A percentile compares a stretch with the other conserved stretches of the same genome.
Evolutionary conservation across 2,329 filamentous ascomycete species (phyloP).

Genomic region (Diaporthe citrichinensis): DNA sequence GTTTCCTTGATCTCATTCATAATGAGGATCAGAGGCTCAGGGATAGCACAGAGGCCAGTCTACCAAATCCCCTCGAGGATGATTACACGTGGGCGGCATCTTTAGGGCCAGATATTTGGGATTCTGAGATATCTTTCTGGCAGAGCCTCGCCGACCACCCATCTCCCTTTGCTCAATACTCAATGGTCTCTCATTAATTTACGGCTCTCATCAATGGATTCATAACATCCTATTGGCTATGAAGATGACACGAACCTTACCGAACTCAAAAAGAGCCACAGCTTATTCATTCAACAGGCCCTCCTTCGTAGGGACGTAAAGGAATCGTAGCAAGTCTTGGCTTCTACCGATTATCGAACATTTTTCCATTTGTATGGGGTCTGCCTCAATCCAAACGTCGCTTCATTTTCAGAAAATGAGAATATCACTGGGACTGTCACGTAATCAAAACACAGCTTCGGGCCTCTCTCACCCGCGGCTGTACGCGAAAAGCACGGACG

Average conservation of each 20-base stretch:
- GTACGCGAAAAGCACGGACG: background rate
- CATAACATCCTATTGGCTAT: background rate
- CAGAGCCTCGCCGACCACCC: background rate
- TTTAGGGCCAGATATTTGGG: background rate
- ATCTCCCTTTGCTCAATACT: background rate
- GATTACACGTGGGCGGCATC: background rate
- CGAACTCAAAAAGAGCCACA: background rate
- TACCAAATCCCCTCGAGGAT: background rate
- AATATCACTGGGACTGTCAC: background rate
- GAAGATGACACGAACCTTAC: background rate
- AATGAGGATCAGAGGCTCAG: background rate
- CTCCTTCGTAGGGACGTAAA: background rate
- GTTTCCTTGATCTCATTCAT: background rate
- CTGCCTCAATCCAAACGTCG: background rate
- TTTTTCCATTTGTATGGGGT: background rate
- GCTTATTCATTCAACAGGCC: background rate
- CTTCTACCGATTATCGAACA: background rate
- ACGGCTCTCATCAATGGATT: background rate
- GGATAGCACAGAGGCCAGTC: background rate
- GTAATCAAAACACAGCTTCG: background rate
- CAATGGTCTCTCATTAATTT: background rate
- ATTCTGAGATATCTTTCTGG: background rate
- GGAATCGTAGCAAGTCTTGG: background rate
- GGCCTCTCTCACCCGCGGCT: background rate
- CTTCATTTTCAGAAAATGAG: background rate